Evolutionary conservation across 1,284 basidiomycete species (phyloP), one percentile per base, ranked within the genome.

Genomic region (Albatrellus sp.): DNA sequence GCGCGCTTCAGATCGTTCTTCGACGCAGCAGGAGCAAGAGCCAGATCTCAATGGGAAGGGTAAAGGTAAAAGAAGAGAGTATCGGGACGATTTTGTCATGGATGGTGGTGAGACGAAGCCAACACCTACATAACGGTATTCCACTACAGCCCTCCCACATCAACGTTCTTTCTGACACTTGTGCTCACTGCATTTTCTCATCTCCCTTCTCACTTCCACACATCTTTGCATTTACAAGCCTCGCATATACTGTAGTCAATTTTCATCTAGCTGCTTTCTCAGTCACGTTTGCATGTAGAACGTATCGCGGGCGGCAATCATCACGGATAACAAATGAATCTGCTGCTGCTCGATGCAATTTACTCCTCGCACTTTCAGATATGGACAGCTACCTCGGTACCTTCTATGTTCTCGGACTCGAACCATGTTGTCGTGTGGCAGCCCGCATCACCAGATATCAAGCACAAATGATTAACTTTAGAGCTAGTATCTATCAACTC

Each of bases 61-160:
- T 28, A 83, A 83, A 57, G 80, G 78, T 34, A 85, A 80, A 65
- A 70, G 71, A 45, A 66, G 70, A 53, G 75, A 76, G 52, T 62
- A 60, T 41, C 73, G 70, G 70, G 69, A 69, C 49, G 64, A 49
- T 46, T 47, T 50, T 47, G 46, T 45, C 37, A 48, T 46, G 37
- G 55, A 47, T 55, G 43, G 50, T 50, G 45, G 47, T 54, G 48
- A 55, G 42, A 49, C 49, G 24, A 24, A 46, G 48, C 48, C 50
- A 48, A 48, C 29, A 34, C 35, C 39, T 37, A 24, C 6, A 47
- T 46, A 45, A 48, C 48, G 44, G 34, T 44, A 52, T 52, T 50
- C 48, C 51, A 51, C 54, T 54, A 12, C 35, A 35, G 16, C 40
- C 14, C 6, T 12, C 16, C 24, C 4, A 24, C 7, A 7, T 24